Evolutionary conservation across 2,329 filamentous ascomycete species (phyloP).

Genomic region (Fusarium odoratissimum): DNA sequence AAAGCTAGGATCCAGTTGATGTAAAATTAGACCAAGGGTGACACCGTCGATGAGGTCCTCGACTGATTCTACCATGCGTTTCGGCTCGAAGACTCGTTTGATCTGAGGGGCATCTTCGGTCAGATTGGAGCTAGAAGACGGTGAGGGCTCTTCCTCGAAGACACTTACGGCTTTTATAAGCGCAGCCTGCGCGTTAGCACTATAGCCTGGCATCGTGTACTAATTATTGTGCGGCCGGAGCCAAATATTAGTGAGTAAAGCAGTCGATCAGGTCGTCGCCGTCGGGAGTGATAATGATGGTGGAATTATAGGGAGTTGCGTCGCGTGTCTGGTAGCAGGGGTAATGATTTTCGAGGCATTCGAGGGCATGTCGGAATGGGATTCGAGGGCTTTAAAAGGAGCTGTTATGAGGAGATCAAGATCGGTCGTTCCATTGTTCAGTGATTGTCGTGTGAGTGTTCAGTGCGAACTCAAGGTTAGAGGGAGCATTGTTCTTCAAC

Average conservation of each 20-base stretch:
- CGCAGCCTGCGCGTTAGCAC: constrained; percentile 61
- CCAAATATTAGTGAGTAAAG: constrained; percentile 10
- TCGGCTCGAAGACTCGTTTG: constrained; percentile 57
- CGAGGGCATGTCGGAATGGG: constrained; percentile 36
- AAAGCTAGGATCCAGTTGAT: constrained; percentile 68
- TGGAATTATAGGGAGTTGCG: constrained; percentile 41
- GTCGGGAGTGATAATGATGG: constrained; percentile 17
- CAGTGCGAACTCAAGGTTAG: constrained; percentile 23
- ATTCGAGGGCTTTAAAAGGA: constrained; percentile 20
- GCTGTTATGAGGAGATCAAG: constrained; percentile 20
- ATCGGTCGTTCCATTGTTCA: constrained; percentile 33
- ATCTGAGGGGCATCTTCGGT: constrained; percentile 40
- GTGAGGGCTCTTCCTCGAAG: constrained; percentile 10
- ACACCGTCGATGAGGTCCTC: constrained; percentile 65
- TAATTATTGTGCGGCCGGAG: constrained; percentile 8
- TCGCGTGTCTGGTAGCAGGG: constrained; percentile 42
- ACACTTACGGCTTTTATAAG: constrained; percentile 66
- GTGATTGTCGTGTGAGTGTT: constrained; percentile 22
- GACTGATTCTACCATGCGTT: constrained; percentile 60
- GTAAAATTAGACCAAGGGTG: constrained; percentile 65
- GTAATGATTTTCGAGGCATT: constrained; percentile 20
- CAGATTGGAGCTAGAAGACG: constrained; percentile 23
- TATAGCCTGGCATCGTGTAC: constrained; percentile 53
- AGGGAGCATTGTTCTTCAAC: constrained; percentile 37
- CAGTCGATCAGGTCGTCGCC: constrained; percentile 22